Percentiles rank a stretch among this genome's conserved stretches.
Conservation (phyloP, 768 basidiomycete species). For the Tulasnella sp. region DNA sequence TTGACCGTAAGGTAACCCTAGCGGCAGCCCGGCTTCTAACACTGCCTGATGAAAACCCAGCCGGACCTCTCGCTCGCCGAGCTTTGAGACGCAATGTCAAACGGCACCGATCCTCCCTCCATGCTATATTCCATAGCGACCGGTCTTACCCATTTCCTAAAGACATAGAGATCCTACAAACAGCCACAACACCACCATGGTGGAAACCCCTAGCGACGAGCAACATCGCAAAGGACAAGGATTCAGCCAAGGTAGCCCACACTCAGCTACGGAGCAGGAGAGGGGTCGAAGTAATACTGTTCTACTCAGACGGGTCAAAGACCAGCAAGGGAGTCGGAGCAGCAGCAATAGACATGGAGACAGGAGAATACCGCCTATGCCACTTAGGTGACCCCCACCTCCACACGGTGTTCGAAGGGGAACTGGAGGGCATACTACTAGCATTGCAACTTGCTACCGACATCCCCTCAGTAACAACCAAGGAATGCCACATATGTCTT, state of each 20-base stretch:
- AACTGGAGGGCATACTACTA: constrained; percentile 1
- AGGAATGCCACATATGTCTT: background rate
- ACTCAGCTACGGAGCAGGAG: too few species aligned
- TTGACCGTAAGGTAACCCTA: constrained; percentile 1
- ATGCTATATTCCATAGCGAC: background rate
- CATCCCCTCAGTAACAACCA: background rate
- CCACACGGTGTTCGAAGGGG: constrained; percentile 1
- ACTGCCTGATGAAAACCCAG: constrained; percentile 1
- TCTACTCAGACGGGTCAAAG: constrained; percentile 16
- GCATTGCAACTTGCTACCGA: background rate
- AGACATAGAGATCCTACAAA: background rate
- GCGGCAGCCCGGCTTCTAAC: background rate
- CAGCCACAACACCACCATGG: background rate
- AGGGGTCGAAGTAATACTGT: too few species aligned
- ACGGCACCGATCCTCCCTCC: background rate
- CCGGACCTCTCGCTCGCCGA: background rate
- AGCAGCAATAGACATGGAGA: background rate
- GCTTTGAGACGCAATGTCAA: constrained; percentile 1
- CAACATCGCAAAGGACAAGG: constrained; percentile 4
- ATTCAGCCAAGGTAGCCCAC: too few species aligned
- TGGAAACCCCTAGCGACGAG: background rate
- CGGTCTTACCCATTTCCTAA: background rate
- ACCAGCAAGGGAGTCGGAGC: constrained; percentile 4
- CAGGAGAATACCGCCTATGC: too few species aligned
- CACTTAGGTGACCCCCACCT: background rate